phyloP scores from a whole-genome alignment of 108 stramenopile species.

The Discostella pseudostelligera region DNA sequence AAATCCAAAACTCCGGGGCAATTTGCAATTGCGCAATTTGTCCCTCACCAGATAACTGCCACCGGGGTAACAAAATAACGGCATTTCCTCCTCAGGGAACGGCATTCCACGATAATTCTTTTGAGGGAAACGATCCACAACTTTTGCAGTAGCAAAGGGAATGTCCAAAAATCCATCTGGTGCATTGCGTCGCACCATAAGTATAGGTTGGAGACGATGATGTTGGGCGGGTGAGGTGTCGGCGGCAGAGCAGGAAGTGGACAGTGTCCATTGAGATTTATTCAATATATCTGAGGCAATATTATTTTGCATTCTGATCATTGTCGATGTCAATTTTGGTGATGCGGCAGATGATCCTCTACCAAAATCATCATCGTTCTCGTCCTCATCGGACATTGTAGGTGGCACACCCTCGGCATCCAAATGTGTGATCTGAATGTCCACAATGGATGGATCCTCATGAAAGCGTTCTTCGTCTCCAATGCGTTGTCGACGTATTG shows the following conservation, averaged over 20 bases:
- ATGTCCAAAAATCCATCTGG: constrained; percentile 80
- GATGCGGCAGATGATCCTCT: neutral
- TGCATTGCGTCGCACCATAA: constrained; percentile 57
- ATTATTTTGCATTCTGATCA: constrained; percentile 15
- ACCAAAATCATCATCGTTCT: constrained; percentile 51
- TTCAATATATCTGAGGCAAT: constrained; percentile 27
- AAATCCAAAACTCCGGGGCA: constrained; percentile 81
- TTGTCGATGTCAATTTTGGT: neutral
- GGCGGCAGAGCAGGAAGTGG: constrained; percentile 3
- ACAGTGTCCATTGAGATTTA: constrained; percentile 25
- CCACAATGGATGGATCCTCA: constrained; percentile 82
- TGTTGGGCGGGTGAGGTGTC: neutral
- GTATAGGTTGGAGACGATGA: constrained; percentile 25
- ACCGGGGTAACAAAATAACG: constrained; percentile 88
- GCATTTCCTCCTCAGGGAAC: constrained; percentile 85
- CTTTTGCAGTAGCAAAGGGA: constrained; percentile 61
- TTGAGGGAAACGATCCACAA: constrained; percentile 80
- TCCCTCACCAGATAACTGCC: constrained; percentile 72
- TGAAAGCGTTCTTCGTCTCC: constrained; percentile 81
- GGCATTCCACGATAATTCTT: constrained; percentile 85
- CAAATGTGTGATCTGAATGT: constrained; percentile 54
- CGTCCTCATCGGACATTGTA: constrained; percentile 33
- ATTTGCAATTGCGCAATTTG: constrained; percentile 59
- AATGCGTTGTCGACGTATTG: constrained; percentile 67
- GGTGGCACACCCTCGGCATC: constrained; percentile 51